Conservation (phyloP, 192 early-diverging fungal genomes). For the Mortierella antarctica region DNA sequence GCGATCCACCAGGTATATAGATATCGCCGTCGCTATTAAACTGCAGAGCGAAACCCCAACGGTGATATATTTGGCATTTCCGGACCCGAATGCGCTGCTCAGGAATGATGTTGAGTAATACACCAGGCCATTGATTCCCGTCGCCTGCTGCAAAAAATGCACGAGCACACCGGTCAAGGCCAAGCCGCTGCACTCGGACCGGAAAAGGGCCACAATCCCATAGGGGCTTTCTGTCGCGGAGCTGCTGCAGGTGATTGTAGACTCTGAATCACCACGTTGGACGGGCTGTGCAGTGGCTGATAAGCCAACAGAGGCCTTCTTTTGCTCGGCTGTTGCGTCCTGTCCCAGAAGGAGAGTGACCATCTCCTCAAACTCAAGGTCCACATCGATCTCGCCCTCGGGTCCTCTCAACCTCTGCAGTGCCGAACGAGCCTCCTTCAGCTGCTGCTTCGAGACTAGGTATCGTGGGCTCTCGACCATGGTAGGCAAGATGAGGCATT, state of each 20-base stretch:
- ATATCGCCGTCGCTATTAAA: constrained; percentile 64
- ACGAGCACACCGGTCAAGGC: constrained; percentile 70
- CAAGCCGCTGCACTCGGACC: constrained; percentile 62
- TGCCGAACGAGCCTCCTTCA: constrained; percentile 63
- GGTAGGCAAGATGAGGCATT: constrained; percentile 67
- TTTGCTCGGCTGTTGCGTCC: background rate
- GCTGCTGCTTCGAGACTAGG: constrained; percentile 67
- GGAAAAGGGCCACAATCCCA: constrained; percentile 21
- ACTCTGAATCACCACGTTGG: constrained; percentile 1
- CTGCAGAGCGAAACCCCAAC: constrained; percentile 67
- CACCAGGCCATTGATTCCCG: constrained; percentile 86
- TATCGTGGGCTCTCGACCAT: constrained; percentile 80
- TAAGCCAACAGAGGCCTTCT: background rate
- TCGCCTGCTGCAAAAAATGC: constrained; percentile 83
- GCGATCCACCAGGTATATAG: constrained; percentile 69
- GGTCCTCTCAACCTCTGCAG: constrained; percentile 63
- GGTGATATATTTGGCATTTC: constrained; percentile 71
- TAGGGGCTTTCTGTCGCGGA: background rate
- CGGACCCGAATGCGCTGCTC: constrained; percentile 75
- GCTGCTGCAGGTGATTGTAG: background rate
- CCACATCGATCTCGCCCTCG: constrained; percentile 47
- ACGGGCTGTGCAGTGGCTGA: background rate
- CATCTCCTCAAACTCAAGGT: constrained; percentile 70
- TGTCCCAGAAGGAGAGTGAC: constrained; percentile 54
- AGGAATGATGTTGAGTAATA: constrained; percentile 71